Evolutionary conservation across 2,329 filamentous ascomycete genomes (phyloP).

Genomic region (Rhexocercosporidium sp.): DNA sequence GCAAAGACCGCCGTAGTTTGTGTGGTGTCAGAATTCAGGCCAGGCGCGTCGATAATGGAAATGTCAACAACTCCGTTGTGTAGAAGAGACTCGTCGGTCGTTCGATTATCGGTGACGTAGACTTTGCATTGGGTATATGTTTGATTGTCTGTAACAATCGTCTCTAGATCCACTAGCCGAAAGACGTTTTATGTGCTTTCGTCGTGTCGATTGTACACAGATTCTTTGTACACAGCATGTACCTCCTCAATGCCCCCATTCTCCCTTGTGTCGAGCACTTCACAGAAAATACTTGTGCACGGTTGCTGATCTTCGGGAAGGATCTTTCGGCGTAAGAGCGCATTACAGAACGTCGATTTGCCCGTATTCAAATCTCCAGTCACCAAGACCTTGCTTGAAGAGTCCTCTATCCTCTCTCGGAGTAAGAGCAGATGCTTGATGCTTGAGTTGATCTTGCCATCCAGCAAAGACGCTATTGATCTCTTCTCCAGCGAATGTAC

Average conservation of each 20-base stretch:
- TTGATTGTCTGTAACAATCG: constrained; percentile 87
- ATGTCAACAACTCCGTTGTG: constrained; percentile 99
- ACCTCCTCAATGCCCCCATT: constrained; percentile 94
- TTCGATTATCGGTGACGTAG: constrained; percentile 88
- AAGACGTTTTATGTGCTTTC: constrained; percentile 95
- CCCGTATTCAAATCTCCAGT: constrained; percentile 97
- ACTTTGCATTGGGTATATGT: constrained; percentile 95
- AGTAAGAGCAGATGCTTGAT: constrained; percentile 87
- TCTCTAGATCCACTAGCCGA: constrained; percentile 76
- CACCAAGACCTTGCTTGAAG: constrained; percentile 92
- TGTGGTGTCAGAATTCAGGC: constrained; percentile 92
- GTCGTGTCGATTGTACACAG: constrained; percentile 83
- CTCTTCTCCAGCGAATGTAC: constrained; percentile 94
- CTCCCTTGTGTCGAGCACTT: constrained; percentile 90
- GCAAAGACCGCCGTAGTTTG: constrained; percentile 98
- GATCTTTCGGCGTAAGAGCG: constrained; percentile 86
- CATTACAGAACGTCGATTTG: constrained; percentile 99
- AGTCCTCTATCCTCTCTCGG: constrained; percentile 94
- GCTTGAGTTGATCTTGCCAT: constrained; percentile 93
- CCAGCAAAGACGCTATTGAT: constrained; percentile 87
- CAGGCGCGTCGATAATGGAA: constrained; percentile 93
- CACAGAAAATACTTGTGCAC: constrained; percentile 97
- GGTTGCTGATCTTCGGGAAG: constrained; percentile 97
- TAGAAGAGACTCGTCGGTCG: constrained; percentile 89
- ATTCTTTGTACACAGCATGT: constrained; percentile 86